A percentile compares a stretch with the other conserved stretches of the same genome.
Conservation (phyloP, 1,284 basidiomycete species). For the Moniliella sp. region DNA sequence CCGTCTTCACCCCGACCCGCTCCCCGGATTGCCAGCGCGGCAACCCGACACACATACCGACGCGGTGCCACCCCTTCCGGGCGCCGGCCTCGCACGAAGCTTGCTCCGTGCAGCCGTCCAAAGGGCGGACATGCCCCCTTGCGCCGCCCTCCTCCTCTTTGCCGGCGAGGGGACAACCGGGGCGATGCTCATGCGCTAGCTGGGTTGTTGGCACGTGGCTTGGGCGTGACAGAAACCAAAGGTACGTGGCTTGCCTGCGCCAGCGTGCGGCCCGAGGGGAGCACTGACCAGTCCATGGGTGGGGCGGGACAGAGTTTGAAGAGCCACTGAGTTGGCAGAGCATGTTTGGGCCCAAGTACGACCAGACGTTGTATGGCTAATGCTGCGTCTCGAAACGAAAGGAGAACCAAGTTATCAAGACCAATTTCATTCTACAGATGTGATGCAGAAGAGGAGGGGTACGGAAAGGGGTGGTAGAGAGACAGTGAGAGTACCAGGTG, state of each 20-base stretch:
- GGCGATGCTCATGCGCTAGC: slow-evolving; percentile 13
- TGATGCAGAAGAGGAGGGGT: no score
- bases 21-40: slow-evolving; percentile 1
- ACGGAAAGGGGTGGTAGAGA: no score
- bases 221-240: neutral
- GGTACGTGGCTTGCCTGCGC: no score
- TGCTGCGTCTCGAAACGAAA: no score
- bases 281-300: neutral
- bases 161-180: slow-evolving; percentile 18
- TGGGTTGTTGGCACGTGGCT: neutral
- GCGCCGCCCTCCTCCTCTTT: slow-evolving; percentile 13
- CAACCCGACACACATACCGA: neutral
- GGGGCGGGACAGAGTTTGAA: neutral
- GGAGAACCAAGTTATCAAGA: no score
- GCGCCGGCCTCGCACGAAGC: slow-evolving; percentile 6
- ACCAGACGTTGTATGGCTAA: neutral
- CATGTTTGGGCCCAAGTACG: neutral
- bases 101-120: slow-evolving; percentile 1
- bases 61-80: slow-evolving; percentile 10
- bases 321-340: neutral
- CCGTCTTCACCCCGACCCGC: slow-evolving; percentile 1
- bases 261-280: neutral
- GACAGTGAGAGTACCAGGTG: no score
- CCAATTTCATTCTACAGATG: no score
- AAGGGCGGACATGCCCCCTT: neutral